Conservation (phyloP, 1,284 basidiomycete species). For the Chalciporus sp. region DNA sequence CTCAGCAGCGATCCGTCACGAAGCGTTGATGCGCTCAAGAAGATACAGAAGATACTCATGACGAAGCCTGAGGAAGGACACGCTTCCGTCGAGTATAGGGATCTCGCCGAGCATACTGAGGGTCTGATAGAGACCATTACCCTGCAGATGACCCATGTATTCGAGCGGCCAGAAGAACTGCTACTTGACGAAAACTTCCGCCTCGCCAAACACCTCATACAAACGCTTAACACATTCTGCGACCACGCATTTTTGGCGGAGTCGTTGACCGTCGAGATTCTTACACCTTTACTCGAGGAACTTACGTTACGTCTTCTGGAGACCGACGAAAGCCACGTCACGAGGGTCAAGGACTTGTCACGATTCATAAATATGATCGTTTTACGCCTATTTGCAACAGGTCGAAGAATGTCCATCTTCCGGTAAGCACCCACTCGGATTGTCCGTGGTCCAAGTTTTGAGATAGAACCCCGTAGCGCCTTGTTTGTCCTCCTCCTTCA, state of each 20-base stretch:
- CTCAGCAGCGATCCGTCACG: conserved; percentile 82
- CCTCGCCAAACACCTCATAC: conserved; percentile 93
- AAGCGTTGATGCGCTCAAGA: conserved; percentile 94
- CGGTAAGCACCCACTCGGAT: conserved; percentile 54
- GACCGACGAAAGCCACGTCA: conserved; percentile 81
- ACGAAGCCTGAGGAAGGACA: conserved; percentile 74
- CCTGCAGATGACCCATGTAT: conserved; percentile 86
- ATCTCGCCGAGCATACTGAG: conserved; percentile 83
- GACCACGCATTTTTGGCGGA: conserved; percentile 83
- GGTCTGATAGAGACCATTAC: conserved; percentile 88
- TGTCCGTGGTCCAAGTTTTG: neutral
- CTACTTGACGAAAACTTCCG: conserved; percentile 80
- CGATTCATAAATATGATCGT: conserved; percentile 99
- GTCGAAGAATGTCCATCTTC: conserved; percentile 90
- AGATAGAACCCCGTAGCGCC: conserved; percentile 45
- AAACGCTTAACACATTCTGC: conserved; percentile 90
- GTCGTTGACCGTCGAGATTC: conserved; percentile 77
- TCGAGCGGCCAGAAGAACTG: conserved; percentile 77
- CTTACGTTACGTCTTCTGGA: conserved; percentile 88
- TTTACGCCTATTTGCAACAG: conserved; percentile 89
- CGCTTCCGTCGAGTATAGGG: conserved; percentile 66
- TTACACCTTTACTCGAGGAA: conserved; percentile 83
- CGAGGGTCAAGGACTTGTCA: conserved; percentile 84
- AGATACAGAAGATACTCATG: conserved; percentile 81
- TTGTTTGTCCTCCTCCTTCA: conserved; percentile 85